Percentiles rank a stretch among this genome's conserved stretches.
phyloP scores from a whole-genome alignment of 208 protist species.

The Vickermania ingenoplastis region DNA sequence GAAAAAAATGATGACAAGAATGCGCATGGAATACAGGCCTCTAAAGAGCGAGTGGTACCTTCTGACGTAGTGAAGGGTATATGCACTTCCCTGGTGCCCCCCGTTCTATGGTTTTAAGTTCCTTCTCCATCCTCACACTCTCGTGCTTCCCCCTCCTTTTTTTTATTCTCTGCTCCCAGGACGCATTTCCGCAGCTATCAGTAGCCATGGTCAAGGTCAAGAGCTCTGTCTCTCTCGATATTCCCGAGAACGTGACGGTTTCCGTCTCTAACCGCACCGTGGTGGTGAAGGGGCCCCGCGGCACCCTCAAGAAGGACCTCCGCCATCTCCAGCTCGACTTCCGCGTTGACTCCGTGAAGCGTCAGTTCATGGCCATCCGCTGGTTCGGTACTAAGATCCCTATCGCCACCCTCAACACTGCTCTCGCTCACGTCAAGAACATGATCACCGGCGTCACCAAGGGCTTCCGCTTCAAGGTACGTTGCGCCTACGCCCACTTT shows the following conservation, averaged over 20 bases:
- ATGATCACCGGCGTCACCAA: conserved; percentile 99
- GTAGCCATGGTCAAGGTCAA: conserved; percentile 84
- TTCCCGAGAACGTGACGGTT: conserved; percentile 61
- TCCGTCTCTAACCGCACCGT: conserved; percentile 61
- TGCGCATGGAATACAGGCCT: too few relatives aligned
- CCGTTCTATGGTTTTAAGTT: too few relatives aligned
- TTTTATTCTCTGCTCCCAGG: background rate
- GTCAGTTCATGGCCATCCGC: conserved; percentile 75
- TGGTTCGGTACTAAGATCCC: conserved; percentile 96
- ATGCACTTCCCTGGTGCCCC: too few relatives aligned
- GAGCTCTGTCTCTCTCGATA: conserved; percentile 42
- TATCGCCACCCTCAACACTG: conserved; percentile 93
- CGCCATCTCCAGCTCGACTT: conserved; percentile 92
- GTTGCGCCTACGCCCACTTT: conserved; percentile 99
- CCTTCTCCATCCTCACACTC: too few relatives aligned
- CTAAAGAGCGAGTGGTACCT: too few relatives aligned
- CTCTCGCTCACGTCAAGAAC: conserved; percentile 95
- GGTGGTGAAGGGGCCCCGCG: conserved; percentile 94
- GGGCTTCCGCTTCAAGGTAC: conserved; percentile 99
- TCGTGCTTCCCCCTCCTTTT: too few relatives aligned
- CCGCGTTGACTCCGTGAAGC: conserved; percentile 47
- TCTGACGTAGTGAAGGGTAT: too few relatives aligned
- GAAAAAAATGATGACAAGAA: too few relatives aligned
- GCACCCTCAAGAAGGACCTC: conserved; percentile 91
- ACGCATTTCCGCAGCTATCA: conserved; percentile 8